Conservation (phyloP, 176 grass and related monocot species). For the Bolboschoenus planiculmis region DNA sequence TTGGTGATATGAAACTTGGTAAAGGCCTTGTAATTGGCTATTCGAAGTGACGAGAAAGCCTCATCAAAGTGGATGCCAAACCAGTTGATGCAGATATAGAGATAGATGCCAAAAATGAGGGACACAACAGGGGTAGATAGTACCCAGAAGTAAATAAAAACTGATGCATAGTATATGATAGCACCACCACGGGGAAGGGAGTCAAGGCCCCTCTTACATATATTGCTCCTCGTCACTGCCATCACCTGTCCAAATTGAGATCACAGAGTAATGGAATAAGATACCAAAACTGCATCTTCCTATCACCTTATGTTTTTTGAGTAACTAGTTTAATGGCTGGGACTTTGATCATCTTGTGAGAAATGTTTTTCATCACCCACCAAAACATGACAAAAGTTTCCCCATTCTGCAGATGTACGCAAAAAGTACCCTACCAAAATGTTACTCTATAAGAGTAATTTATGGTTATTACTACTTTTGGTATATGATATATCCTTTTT, state of each 20-base stretch:
- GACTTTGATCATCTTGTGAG: not conserved
- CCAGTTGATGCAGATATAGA: conserved; percentile 97
- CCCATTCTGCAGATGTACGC: not conserved
- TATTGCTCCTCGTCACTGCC: conserved; percentile 76
- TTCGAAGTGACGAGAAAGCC: conserved; percentile 90
- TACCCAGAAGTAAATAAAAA: conserved; percentile 96
- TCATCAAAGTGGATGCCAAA: conserved; percentile 95
- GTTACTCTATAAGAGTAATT: no score
- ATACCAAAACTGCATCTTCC: not conserved
- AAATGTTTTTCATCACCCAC: not conserved
- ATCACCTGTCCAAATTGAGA: conserved; percentile 52
- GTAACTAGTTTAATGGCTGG: not conserved
- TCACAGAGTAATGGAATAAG: not conserved
- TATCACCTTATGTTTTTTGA: not conserved
- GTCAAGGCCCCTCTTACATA: conserved; percentile 80
- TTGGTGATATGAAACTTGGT: conserved; percentile 80
- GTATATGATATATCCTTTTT: not conserved
- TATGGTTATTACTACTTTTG: not conserved
- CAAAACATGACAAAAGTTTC: not conserved
- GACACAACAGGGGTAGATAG: conserved; percentile 93
- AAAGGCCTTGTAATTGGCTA: conserved; percentile 93
- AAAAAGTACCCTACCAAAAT: no score
- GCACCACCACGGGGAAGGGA: conserved; percentile 75
- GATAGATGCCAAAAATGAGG: conserved; percentile 85
- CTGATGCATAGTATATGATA: conserved; percentile 81